Percentiles rank a stretch among this genome's conserved stretches.
Evolutionary conservation across 257 asterid genomes (phyloP).

Genomic region (Solanum boliviense): DNA sequence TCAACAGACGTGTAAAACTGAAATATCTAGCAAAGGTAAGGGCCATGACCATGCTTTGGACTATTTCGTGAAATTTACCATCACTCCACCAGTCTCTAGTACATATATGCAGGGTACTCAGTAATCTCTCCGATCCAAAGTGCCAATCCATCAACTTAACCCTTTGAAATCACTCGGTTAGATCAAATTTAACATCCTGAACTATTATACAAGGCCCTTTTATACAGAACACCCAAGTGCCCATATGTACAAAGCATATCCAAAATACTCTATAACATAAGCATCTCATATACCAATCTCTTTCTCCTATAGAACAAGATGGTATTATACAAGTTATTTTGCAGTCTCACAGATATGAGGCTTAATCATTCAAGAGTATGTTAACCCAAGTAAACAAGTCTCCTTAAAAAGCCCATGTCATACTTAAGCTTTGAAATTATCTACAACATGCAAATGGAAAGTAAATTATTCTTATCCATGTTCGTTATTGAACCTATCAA

Average conservation of each 20-base stretch:
- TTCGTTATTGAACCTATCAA: background rate
- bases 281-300: background rate
- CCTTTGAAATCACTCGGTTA: background rate
- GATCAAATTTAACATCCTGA: background rate
- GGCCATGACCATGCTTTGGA: background rate
- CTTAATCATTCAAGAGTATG: background rate
- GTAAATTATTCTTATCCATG: background rate
- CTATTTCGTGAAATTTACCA: background rate
- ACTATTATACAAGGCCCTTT: background rate
- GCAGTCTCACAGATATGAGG: background rate
- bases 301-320: background rate
- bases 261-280: background rate
- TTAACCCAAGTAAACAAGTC: background rate
- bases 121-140: background rate
- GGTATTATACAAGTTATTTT: background rate
- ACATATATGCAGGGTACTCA: background rate
- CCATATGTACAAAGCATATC: background rate
- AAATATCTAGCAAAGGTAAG: background rate
- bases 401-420: background rate
- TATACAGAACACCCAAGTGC: background rate
- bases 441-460: background rate
- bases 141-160: background rate
- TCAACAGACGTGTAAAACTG: background rate
- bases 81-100: background rate
- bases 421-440: background rate